phyloP scores from a whole-genome alignment of 495 filamentous ascomycete species.

The Chaetomium tenue region DNA sequence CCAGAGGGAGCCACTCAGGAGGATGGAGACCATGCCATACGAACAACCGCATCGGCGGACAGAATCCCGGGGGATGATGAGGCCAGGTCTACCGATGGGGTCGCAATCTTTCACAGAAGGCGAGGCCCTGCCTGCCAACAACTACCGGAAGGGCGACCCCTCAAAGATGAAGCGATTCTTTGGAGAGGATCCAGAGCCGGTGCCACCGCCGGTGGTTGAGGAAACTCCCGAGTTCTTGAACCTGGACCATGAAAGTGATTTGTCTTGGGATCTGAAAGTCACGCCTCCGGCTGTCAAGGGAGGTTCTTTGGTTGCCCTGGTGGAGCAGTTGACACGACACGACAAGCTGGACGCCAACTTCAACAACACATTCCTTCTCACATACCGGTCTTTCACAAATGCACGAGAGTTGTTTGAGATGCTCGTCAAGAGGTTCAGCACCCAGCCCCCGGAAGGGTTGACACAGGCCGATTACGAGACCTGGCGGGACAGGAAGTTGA shows the following conservation, averaged over 20 bases:
- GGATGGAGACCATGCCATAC: constrained; percentile 48
- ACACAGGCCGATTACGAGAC: constrained; percentile 70
- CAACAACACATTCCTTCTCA: constrained; percentile 96
- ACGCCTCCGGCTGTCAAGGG: constrained; percentile 74
- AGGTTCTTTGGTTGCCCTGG: constrained; percentile 81
- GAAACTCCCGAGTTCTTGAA: constrained; percentile 80
- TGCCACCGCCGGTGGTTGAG: constrained; percentile 53
- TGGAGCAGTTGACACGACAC: constrained; percentile 95
- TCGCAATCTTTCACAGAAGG: constrained; percentile 68
- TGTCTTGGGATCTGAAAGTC: constrained; percentile 80
- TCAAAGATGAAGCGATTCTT: constrained; percentile 88
- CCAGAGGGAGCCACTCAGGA: constrained; percentile 41
- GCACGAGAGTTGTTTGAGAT: constrained; percentile 90
- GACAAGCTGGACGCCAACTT: constrained; percentile 94
- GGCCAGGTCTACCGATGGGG: constrained; percentile 46
- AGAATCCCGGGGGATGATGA: constrained; percentile 44
- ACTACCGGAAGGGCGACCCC: constrained; percentile 58
- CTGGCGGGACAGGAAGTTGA: constrained; percentile 94
- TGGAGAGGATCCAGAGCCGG: constrained; percentile 71
- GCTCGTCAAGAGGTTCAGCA: constrained; percentile 83
- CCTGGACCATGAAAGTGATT: constrained; percentile 86
- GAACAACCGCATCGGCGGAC: constrained; percentile 49
- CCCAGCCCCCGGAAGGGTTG: constrained; percentile 87
- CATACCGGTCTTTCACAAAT: constrained; percentile 91
- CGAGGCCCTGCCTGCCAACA: constrained; percentile 52